A percentile compares a stretch with the other conserved stretches of the same genome.
phyloP scores from a whole-genome alignment of 73 alveolate species.

The Paramecium pentaurelia region DNA sequence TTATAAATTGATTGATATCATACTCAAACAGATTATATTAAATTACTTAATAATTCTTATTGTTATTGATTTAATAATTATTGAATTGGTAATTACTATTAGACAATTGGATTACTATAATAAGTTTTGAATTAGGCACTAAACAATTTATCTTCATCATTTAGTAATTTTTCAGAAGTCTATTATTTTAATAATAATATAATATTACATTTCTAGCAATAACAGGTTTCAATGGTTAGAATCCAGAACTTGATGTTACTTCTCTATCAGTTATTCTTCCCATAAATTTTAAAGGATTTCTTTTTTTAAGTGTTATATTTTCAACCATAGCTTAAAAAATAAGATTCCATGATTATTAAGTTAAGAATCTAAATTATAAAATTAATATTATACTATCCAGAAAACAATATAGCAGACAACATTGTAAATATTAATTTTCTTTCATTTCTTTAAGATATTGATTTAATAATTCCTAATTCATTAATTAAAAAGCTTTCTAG shows the following conservation, averaged over 20 bases:
- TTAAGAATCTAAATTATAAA: background rate
- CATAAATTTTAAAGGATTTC: conserved; percentile 7
- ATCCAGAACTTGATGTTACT: conserved; percentile 24
- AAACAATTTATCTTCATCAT: background rate
- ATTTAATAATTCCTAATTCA: background rate
- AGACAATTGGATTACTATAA: background rate
- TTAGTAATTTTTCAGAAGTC: background rate
- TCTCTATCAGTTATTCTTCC: background rate
- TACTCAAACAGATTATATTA: background rate
- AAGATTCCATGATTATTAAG: background rate
- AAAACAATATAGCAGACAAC: background rate
- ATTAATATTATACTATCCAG: background rate
- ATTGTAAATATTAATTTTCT: background rate
- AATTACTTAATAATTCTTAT: background rate
- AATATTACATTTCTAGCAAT: background rate
- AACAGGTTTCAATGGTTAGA: background rate
- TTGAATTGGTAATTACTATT: background rate
- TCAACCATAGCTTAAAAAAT: background rate
- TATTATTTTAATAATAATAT: background rate
- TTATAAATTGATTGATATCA: background rate
- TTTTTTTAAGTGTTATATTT: background rate
- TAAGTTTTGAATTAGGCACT: background rate
- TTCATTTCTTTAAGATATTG: conserved; percentile 1
- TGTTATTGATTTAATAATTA: background rate
- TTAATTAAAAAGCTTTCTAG: background rate